Percentiles rank a stretch among this genome's conserved stretches.
Conservation (phyloP, 768 basidiomycete species). For the Boletus huronensis region DNA sequence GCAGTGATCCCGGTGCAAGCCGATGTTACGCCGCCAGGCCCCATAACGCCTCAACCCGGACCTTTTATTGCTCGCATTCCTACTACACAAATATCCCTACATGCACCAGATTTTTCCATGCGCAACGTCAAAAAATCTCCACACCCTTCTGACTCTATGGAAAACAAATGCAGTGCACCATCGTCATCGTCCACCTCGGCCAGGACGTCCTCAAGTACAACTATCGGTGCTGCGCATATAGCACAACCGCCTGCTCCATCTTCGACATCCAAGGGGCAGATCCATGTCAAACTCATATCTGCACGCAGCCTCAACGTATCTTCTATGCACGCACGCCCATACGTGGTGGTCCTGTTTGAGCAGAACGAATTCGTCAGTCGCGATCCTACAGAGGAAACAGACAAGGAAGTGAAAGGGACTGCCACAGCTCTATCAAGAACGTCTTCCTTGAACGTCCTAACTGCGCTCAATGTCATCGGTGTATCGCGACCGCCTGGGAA, state of each 20-base stretch:
- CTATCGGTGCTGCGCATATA: conserved; percentile 15
- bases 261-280: conserved; percentile 60
- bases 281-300: conserved; percentile 94
- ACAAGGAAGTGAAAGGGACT: conserved; percentile 86
- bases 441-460: conserved; percentile 60
- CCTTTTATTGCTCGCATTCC: conserved; percentile 49
- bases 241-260: conserved; percentile 31
- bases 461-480: conserved; percentile 62
- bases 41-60: conserved; percentile 46
- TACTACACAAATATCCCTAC: conserved; percentile 68
- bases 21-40: conserved; percentile 42
- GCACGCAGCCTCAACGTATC: conserved; percentile 80
- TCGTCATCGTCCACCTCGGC: conserved; percentile 41
- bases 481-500: conserved; percentile 43
- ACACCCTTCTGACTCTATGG: conserved; percentile 31
- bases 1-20: conserved; percentile 24
- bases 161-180: conserved; percentile 37
- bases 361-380: conserved; percentile 97
- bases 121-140: conserved; percentile 48
- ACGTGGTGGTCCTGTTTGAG: conserved; percentile 97
- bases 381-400: conserved; percentile 79
- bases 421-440: conserved; percentile 57
- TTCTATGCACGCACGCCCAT: conserved; percentile 65
- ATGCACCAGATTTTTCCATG: conserved; percentile 85
- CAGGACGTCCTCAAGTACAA: conserved; percentile 31